phyloP scores from a whole-genome alignment of 2,329 filamentous ascomycete species.

The Mycosphaerella sp. region DNA sequence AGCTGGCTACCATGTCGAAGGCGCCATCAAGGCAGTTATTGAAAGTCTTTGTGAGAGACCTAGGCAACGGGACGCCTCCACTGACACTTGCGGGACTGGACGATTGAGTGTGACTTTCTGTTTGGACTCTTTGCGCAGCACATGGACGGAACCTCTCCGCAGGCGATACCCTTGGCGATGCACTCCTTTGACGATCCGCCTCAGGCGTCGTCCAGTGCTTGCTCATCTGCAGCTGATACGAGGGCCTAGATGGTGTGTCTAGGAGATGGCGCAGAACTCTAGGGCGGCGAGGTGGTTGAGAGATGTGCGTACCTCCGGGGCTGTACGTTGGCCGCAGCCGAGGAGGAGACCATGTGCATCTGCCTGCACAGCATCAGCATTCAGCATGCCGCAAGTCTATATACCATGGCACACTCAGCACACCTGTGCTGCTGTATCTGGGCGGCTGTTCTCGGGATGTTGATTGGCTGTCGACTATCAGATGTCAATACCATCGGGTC shows the following conservation, averaged over 20 bases:
- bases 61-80: not conserved
- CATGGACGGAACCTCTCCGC: not conserved
- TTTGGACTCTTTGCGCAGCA: not conserved
- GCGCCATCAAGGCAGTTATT: not conserved
- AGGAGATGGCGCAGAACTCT: not conserved
- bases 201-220: conserved; percentile 3
- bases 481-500: not conserved
- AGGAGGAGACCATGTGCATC: not conserved
- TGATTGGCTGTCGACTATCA: not conserved
- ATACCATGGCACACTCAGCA: not conserved
- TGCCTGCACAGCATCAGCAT: not conserved
- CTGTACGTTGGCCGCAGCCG: not conserved
- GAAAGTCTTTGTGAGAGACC: not conserved
- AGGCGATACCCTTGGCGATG: not conserved
- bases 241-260: conserved; percentile 4
- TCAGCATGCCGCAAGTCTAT: not conserved
- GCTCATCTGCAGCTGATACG: conserved; percentile 6
- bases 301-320: conserved; percentile 2
- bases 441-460: not conserved
- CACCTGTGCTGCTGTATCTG: not conserved
- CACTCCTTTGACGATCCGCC: not conserved
- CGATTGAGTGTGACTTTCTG: not conserved
- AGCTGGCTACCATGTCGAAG: not conserved
- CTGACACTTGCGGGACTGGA: not conserved
- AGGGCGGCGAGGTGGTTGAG: not conserved